These are phyloP conservation scores for Geotrichum ghanense DNA, from an alignment of 805 yeast genomes.

Conservation along the genomic window DNA sequence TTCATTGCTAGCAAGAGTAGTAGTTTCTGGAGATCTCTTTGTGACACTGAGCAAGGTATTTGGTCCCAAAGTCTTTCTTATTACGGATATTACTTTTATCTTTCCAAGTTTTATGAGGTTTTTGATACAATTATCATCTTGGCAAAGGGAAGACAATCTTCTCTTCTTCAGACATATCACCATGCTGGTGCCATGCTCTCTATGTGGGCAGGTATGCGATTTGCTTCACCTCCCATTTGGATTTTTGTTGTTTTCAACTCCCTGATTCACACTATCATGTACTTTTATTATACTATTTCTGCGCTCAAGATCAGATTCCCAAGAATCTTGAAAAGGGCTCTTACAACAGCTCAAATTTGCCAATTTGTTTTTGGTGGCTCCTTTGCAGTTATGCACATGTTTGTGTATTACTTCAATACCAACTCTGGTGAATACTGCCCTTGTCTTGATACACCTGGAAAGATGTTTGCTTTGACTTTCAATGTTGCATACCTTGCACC, in stretches of 20 bases:
- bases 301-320: slow-evolving; percentile 52
- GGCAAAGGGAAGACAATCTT: slow-evolving; percentile 55
- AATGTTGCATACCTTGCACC: slow-evolving; percentile 59
- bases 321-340: slow-evolving; percentile 39
- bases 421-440: slow-evolving; percentile 30
- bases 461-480: slow-evolving; percentile 49
- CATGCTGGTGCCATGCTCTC: slow-evolving; percentile 74
- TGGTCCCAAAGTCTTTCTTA: slow-evolving; percentile 43
- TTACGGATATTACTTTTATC: slow-evolving; percentile 56
- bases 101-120: slow-evolving; percentile 63
- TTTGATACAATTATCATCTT: slow-evolving; percentile 57
- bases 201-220: slow-evolving; percentile 71
- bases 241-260: slow-evolving; percentile 70
- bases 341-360: slow-evolving; percentile 56
- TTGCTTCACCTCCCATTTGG: slow-evolving; percentile 67
- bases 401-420: slow-evolving; percentile 46
- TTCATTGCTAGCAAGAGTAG: slow-evolving; percentile 11
- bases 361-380: slow-evolving; percentile 63
- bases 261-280: slow-evolving; percentile 68
- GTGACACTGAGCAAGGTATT: slow-evolving; percentile 49
- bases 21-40: slow-evolving; percentile 42
- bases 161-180: slow-evolving; percentile 60
- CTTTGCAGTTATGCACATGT: slow-evolving; percentile 52
- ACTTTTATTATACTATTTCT: slow-evolving; percentile 52
- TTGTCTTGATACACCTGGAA: slow-evolving; percentile 48